These are phyloP conservation scores for Xylaria arbuscula DNA, from an alignment of 2,329 filamentous ascomycete species.

Conservation along the genomic window DNA sequence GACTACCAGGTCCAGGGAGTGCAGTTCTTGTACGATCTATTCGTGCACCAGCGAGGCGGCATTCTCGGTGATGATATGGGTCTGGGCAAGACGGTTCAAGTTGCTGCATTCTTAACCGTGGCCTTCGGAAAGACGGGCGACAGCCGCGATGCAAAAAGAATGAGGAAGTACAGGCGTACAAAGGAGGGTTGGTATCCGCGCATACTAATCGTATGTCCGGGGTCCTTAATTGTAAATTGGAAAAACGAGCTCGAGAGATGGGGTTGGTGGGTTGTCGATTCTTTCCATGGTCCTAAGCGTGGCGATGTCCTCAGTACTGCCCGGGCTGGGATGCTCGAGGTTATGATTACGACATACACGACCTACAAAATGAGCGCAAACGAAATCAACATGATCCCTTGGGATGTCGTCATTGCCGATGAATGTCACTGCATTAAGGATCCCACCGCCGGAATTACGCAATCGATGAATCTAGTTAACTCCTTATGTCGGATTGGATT, in stretches of 20 bases:
- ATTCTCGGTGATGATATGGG: conserved; percentile 98
- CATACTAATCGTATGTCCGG: conserved; percentile 87
- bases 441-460: conserved; percentile 77
- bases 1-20: conserved; percentile 92
- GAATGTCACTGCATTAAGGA: conserved; percentile 95
- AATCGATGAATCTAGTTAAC: conserved; percentile 90
- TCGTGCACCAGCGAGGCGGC: conserved; percentile 90
- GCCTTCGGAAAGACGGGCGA: conserved; percentile 96
- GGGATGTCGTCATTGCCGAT: conserved; percentile 95
- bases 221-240: conserved; percentile 92
- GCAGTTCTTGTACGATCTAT: conserved; percentile 85
- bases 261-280: conserved; percentile 94
- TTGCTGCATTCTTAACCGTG: conserved; percentile 89
- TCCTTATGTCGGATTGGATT: conserved; percentile 91
- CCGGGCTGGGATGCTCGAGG: conserved; percentile 79
- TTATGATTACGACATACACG: conserved; percentile 93
- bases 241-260: conserved; percentile 84
- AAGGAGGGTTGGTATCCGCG: conserved; percentile 80
- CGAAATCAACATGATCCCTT: conserved; percentile 82
- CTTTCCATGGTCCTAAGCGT: conserved; percentile 78
- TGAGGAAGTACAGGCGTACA: conserved; percentile 82
- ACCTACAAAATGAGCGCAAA: conserved; percentile 85
- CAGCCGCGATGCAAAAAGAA: conserved; percentile 83
- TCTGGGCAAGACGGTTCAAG: conserved; percentile 94
- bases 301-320: conserved; percentile 79